These are phyloP conservation scores for Hygrophoropsis aurantiaca DNA, from an alignment of 768 basidiomycete genomes.

Conservation along the genomic window DNA sequence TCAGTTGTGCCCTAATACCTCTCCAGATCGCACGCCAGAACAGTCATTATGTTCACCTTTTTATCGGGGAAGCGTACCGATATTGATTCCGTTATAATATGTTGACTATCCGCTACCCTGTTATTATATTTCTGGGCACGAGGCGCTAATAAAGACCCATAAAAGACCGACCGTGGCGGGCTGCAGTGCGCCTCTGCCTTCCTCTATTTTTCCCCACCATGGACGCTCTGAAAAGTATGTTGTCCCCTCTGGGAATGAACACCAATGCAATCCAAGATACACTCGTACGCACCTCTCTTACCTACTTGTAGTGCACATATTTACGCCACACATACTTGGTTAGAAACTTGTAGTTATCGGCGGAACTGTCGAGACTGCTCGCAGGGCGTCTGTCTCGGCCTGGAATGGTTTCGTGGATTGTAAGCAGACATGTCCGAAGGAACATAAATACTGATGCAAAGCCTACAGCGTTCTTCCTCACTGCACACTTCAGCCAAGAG, in stretches of 20 bases:
- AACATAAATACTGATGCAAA: slow-evolving; percentile 7
- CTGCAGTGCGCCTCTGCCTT: slow-evolving; percentile 23
- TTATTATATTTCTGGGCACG: slow-evolving; percentile 26
- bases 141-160: slow-evolving; percentile 32
- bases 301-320: background rate
- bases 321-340: slow-evolving; percentile 3
- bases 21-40: slow-evolving; percentile 17
- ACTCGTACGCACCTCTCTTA: slow-evolving; percentile 45
- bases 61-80: slow-evolving; percentile 26
- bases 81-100: slow-evolving; percentile 28
- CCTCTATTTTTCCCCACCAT: slow-evolving; percentile 44
- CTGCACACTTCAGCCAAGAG: slow-evolving; percentile 85
- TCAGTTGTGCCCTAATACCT: slow-evolving; percentile 10
- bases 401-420: slow-evolving; percentile 92
- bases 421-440: slow-evolving; percentile 26
- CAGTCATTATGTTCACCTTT: slow-evolving; percentile 18
- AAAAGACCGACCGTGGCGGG: slow-evolving; percentile 38
- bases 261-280: slow-evolving; percentile 77
- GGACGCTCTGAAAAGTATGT: slow-evolving; percentile 69
- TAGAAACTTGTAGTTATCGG: slow-evolving; percentile 91
- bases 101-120: slow-evolving; percentile 25
- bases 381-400: slow-evolving; percentile 76
- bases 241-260: slow-evolving; percentile 70
- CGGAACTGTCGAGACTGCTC: slow-evolving; percentile 84
- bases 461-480: slow-evolving; percentile 76